These are phyloP conservation scores for Coemansia sp. DNA, from an alignment of 192 early-diverging fungal genomes.

Conservation along the genomic window DNA sequence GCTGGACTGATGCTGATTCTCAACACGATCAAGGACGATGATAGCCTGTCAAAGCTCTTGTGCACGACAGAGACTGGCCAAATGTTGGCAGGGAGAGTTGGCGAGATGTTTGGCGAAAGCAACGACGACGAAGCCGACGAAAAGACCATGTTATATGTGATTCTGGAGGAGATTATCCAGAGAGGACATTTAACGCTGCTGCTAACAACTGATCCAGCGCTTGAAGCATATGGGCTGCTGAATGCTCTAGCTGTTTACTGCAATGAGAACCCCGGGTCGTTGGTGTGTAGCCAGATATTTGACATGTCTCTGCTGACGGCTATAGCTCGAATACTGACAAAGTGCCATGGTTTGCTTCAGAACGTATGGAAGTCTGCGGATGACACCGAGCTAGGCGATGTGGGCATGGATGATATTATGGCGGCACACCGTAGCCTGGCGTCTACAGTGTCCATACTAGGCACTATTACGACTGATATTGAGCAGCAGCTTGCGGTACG, in stretches of 20 bases:
- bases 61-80: conserved; percentile 22
- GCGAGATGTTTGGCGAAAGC: conserved; percentile 33
- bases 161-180: conserved; percentile 23
- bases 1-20: conserved; percentile 37
- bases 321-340: conserved; percentile 1
- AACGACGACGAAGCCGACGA: conserved; percentile 29
- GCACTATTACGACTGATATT: conserved; percentile 17
- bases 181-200: conserved; percentile 10
- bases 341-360: conserved; percentile 4
- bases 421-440: conserved; percentile 21
- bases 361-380: conserved; percentile 12
- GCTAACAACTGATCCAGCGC: not conserved
- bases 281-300: not conserved
- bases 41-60: not conserved
- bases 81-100: conserved; percentile 18
- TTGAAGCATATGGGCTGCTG: conserved; percentile 20
- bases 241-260: conserved; percentile 40
- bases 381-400: not conserved
- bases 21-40: conserved; percentile 26
- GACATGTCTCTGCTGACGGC: not conserved
- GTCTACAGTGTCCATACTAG: conserved; percentile 19
- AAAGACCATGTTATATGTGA: conserved; percentile 27
- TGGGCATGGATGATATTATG: conserved; percentile 15
- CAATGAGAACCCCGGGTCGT: conserved; percentile 11
- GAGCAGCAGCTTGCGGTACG: not conserved